Base-by-base conservation (phyloP, 2,329 filamentous ascomycete species). In the Drechmeria coniospora region DNA sequence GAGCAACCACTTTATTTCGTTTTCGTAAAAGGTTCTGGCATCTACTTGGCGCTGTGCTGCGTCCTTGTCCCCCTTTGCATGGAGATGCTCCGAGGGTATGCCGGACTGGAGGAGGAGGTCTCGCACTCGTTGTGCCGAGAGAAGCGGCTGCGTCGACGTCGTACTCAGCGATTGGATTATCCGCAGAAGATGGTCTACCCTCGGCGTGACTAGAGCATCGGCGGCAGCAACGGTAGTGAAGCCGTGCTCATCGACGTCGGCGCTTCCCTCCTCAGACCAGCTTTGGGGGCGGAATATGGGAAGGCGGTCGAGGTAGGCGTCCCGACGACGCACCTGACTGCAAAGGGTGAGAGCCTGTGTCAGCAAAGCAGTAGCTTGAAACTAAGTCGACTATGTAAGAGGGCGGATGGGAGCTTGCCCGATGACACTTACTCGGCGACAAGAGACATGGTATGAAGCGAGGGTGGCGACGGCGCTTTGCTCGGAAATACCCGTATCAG, bases 1-100 rank as follows among this genome's bases (percentile, higher is more conserved):
- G 11, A 94, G 61, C 15, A 94, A 57, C 90, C 90, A 95, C 51
- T 92, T 79, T 27, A 94, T 65, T 43, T 94, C 81, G 27, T 68
- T 65, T 46, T 84, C 76, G 43, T 81, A 78, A 12, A 60, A 56
- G 32, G 44, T 60, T 38, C 56, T 63, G 6, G 39, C 33, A 15
- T 38, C 37, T 15, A 43, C 38, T 8, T 47, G 36, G 17, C n/a
- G n/a, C n/a, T n/a, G n/a, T n/a, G 32, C 34, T 15, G 42, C 31
- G 10, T 40, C 34, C 30, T 40, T 39, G 31, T 56, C 49, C 15
- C 51, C 46, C 29, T 23, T 54, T 45, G 31, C 53, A 47, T 17
- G 51, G 42, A 13, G 50, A 38, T 14, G 25, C 15, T 7, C 16
- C 6, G 56, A 54, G 22, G 63, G 59, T 29, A 81, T 57, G 8